Evolutionary conservation across 2,329 filamentous ascomycete genomes (phyloP).

Genomic region (Trichocomaceae sp.): DNA sequence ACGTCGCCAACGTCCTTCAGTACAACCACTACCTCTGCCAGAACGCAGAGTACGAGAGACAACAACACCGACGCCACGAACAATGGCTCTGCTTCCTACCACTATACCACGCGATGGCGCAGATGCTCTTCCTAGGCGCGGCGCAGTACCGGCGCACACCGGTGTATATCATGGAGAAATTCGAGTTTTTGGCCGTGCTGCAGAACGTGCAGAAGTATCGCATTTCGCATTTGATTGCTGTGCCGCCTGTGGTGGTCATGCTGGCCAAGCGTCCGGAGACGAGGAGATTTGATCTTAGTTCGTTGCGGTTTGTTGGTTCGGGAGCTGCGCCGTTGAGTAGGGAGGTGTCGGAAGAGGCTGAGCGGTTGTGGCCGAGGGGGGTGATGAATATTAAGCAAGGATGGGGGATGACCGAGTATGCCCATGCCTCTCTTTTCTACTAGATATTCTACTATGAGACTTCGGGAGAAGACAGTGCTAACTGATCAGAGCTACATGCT

Average conservation of each 20-base stretch:
- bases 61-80: constrained; percentile 32
- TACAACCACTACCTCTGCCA: constrained; percentile 46
- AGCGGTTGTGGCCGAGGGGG: constrained; percentile 49
- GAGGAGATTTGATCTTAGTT: constrained; percentile 61
- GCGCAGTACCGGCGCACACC: constrained; percentile 55
- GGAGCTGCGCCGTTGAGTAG: constrained; percentile 64
- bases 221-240: constrained; percentile 60
- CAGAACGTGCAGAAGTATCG: constrained; percentile 59
- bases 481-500: constrained; percentile 65
- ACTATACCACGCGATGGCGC: constrained; percentile 68
- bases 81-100: constrained; percentile 63
- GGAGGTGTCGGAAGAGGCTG: constrained; percentile 48
- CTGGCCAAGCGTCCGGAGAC: constrained; percentile 65
- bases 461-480: no score
- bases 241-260: constrained; percentile 68
- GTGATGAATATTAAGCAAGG: constrained; percentile 59
- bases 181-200: constrained; percentile 68
- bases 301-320: constrained; percentile 52
- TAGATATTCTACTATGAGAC: no score
- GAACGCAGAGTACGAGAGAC: constrained; percentile 45
- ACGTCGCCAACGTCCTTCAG: constrained; percentile 63
- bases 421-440: background rate
- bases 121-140: constrained; percentile 56
- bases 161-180: constrained; percentile 71
- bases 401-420: constrained; percentile 55